Percentiles rank a stretch among this genome's conserved stretches.
Evolutionary conservation across 192 early-diverging fungal species (phyloP).

Genomic region (Oehlia diaphana): DNA sequence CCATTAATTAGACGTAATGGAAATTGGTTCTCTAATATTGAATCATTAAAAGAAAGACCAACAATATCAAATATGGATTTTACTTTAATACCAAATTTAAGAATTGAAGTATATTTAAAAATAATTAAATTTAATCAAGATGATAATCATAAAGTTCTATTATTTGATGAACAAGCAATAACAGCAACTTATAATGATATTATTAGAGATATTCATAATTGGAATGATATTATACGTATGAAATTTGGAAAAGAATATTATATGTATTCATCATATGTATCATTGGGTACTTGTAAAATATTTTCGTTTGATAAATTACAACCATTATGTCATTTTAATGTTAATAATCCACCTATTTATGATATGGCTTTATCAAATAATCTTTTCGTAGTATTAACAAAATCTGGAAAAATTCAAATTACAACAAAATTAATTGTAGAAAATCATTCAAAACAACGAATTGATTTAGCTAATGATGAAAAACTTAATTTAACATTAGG

Average conservation of each 20-base stretch:
- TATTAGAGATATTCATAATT: not conserved
- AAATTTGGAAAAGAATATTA: not conserved
- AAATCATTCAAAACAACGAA: not conserved
- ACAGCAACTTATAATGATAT: not conserved
- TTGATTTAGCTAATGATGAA: not conserved
- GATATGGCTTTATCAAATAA: not conserved
- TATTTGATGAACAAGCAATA: not conserved
- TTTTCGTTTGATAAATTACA: not conserved
- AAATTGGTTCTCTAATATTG: no score
- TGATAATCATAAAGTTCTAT: not conserved
- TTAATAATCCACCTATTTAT: not conserved
- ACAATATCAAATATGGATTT: not conserved
- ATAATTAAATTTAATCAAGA: not conserved
- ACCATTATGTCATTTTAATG: not conserved
- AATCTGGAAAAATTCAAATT: not conserved
- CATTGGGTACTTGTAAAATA: slow-evolving; percentile 4
- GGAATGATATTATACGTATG: not conserved
- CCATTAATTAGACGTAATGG: not conserved
- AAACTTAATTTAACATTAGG: not conserved
- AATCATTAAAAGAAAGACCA: not conserved
- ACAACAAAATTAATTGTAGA: not conserved
- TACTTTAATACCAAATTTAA: not conserved
- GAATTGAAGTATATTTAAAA: not conserved
- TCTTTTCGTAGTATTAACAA: not conserved
- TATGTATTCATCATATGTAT: not conserved